Evolutionary conservation across 352 stramenopile species (phyloP).

Genomic region (Phytophthora pistaciae): DNA sequence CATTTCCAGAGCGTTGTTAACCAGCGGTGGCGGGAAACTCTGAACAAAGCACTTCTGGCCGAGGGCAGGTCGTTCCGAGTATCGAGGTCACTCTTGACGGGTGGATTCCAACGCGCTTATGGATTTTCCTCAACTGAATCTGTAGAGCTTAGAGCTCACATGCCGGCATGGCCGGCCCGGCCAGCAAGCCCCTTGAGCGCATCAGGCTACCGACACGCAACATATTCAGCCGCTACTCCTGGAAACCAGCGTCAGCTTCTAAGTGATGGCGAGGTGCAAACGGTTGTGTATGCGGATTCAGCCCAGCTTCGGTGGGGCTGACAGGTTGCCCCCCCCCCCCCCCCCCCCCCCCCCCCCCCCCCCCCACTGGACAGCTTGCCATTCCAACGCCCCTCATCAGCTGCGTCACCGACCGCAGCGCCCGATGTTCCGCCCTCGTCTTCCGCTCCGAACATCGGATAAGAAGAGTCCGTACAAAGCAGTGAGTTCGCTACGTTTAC

Average conservation of each 20-base stretch:
- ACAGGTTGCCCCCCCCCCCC: neutral
- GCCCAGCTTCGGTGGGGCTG: neutral
- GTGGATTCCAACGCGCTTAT: neutral
- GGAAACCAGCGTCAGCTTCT: neutral
- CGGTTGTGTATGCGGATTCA: neutral
- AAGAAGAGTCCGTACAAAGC: slow-evolving; percentile 6
- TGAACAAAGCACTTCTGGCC: neutral
- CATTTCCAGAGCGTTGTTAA: slow-evolving; percentile 11
- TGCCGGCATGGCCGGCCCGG: too few relatives aligned
- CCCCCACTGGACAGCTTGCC: slow-evolving; percentile 6
- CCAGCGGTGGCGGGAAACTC: neutral
- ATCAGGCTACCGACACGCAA: neutral
- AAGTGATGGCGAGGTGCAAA: neutral
- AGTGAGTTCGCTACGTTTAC: neutral
- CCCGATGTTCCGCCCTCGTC: slow-evolving; percentile 5
- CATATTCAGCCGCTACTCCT: neutral
- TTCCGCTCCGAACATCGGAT: slow-evolving; percentile 12
- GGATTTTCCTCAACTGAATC: neutral
- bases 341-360: neutral
- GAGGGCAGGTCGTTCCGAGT: neutral
- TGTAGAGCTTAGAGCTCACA: neutral
- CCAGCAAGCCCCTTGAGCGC: neutral
- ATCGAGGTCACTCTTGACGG: neutral
- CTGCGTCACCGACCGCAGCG: neutral
- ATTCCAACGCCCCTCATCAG: neutral